A percentile compares a stretch with the other conserved stretches of the same genome.
These are phyloP conservation scores for Aspergillus pseudoglaucus DNA, from an alignment of 2,329 filamentous ascomycete genomes.

Conservation along the genomic window DNA sequence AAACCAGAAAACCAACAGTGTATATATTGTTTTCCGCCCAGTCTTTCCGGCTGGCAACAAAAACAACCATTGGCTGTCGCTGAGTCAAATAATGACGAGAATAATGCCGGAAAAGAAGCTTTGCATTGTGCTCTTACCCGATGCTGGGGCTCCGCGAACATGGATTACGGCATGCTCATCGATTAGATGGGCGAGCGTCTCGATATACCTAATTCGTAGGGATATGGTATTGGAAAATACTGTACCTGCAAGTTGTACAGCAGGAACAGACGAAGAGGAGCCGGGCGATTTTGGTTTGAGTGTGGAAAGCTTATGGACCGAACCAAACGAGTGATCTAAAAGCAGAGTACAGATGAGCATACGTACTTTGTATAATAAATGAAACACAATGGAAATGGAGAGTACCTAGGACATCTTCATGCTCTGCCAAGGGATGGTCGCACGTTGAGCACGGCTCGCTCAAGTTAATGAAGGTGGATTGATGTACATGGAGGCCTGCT, in stretches of 20 bases:
- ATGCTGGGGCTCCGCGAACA: constrained; percentile 4
- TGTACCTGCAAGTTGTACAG: neutral
- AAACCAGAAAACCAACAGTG: neutral
- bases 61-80: neutral
- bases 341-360: neutral
- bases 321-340: neutral
- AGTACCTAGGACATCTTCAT: neutral
- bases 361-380: neutral
- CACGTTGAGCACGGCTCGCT: neutral
- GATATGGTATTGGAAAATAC: neutral
- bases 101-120: constrained; percentile 5
- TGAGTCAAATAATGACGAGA: neutral
- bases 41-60: neutral
- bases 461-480: neutral
- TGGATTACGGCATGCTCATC: constrained; percentile 3
- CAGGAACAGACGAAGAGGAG: neutral
- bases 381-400: too few relatives aligned
- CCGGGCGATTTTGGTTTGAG: neutral
- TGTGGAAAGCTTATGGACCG: neutral
- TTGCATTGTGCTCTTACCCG: constrained; percentile 7
- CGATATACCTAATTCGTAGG: neutral
- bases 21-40: neutral
- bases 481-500: neutral
- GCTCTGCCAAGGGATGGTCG: neutral
- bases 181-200: constrained; percentile 3